These are phyloP conservation scores for Kregervanrija fluxuum DNA, from an alignment of 805 yeast species.

Conservation along the genomic window DNA sequence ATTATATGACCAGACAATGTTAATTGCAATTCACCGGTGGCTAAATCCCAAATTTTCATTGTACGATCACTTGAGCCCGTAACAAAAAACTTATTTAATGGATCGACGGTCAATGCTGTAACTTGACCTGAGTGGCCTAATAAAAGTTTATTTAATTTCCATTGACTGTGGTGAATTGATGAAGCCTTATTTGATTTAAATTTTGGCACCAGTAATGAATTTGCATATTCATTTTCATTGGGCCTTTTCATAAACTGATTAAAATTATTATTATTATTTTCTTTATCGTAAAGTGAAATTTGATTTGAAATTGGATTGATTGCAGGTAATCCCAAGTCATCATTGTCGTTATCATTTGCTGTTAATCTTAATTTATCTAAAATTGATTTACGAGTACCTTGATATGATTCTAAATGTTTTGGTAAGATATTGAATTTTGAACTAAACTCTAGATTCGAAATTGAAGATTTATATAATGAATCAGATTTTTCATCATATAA, in stretches of 20 bases:
- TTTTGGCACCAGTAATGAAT: slow-evolving; percentile 20
- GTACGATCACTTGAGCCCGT: slow-evolving; percentile 88
- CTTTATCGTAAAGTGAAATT: slow-evolving; percentile 10
- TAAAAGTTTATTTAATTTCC: slow-evolving; percentile 68
- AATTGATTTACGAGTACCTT: slow-evolving; percentile 7
- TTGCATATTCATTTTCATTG: slow-evolving; percentile 18
- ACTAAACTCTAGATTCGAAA: slow-evolving; percentile 6
- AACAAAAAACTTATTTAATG: slow-evolving; percentile 84
- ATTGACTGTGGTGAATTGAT: slow-evolving; percentile 45
- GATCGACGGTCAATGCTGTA: slow-evolving; percentile 73
- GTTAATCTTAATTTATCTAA: slow-evolving; percentile 15
- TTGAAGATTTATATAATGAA: slow-evolving; percentile 10
- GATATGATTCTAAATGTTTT: slow-evolving; percentile 9
- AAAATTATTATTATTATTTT: background rate
- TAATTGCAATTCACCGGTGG: slow-evolving; percentile 57
- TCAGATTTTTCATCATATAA: slow-evolving; percentile 5
- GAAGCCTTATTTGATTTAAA: slow-evolving; percentile 12
- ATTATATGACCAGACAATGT: slow-evolving; percentile 87
- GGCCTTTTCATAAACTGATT: background rate
- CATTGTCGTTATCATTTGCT: slow-evolving; percentile 3
- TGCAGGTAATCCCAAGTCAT: slow-evolving; percentile 9
- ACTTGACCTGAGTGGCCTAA: slow-evolving; percentile 95
- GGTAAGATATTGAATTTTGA: slow-evolving; percentile 10
- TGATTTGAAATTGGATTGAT: slow-evolving; percentile 5
- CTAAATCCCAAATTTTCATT: slow-evolving; percentile 87